Evolutionary conservation across 2,329 filamentous ascomycete species (phyloP), one percentile per base, ranked within the genome.

Genomic region (Geosmithia putterillii): DNA sequence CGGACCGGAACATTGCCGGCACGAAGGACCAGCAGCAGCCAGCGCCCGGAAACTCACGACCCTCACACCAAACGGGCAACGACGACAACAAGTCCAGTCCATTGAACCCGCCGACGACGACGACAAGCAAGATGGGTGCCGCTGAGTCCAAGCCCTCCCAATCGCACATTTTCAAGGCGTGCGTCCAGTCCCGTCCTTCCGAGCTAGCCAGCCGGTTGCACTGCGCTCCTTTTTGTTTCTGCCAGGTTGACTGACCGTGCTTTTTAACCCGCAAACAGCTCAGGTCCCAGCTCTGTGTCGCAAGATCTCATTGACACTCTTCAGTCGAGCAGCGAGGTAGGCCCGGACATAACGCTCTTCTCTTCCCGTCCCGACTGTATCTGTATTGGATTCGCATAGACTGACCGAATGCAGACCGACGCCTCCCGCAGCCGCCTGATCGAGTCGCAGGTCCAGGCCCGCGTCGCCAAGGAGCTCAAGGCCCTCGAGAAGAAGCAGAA

Each of bases 361-460:
- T 32, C 28, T 25, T 10, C 23, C 23, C 23, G 6, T 25, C 10
- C 10, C 23, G 25, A 36, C 32, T 15, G 12, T 38, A 28, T 37
- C 35, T 20, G 5, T 8, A 21, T 40, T 22, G n/a, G 38, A 2
- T 6, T n/a, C 15, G 7, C 15, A 37, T n/a, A 37, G 7, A 7
- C 18, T n/a, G 15, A 7, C 6, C 15, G 35, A 37, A 7, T 17
- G 15, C 15, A 96, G 90, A 90, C 84, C 65, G 89, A 96, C 68
- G 79, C 81, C 47, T 89, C 87, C 51, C 88, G 90, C 59, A 75
- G 83, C 55, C 86, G 86, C 66, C 72, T 81, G 57, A 69, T 87
- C 62, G 90, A 96, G 67, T 79, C 92, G 50, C 83, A 90, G 55
- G 81, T 95, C 62, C 89, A 95, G 69, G 70, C 78, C 59, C 89